Percentiles rank a stretch among this genome's conserved stretches.
phyloP scores from a whole-genome alignment of 352 stramenopile genomes.

The Thraustotheca clavata region DNA sequence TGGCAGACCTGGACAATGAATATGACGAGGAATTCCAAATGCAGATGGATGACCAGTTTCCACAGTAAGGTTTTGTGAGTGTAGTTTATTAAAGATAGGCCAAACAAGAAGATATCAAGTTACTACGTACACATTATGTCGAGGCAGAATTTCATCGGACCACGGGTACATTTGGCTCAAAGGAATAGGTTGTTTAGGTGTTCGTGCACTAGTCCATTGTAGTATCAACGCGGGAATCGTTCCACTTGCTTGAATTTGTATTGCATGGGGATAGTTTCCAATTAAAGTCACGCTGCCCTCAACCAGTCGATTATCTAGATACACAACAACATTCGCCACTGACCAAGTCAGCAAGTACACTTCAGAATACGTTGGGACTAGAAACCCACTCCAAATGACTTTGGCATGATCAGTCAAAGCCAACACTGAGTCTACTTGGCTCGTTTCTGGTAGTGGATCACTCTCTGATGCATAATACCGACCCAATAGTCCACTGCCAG shows the following conservation, averaged over 20 bases:
- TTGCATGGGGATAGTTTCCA: neutral
- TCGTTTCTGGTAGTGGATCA: neutral
- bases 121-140: neutral
- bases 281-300: neutral
- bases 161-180: neutral
- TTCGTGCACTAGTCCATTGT: neutral
- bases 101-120: neutral
- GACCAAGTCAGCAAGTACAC: neutral
- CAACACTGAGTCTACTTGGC: neutral
- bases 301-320: neutral
- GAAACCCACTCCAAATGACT: slow-evolving; percentile 16
- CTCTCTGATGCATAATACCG: slow-evolving; percentile 29
- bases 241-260: neutral
- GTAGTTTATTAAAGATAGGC: slow-evolving; percentile 3
- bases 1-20: slow-evolving; percentile 15
- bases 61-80: too few relatives aligned
- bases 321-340: neutral
- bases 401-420: neutral
- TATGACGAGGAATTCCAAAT: too few relatives aligned
- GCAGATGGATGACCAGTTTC: too few relatives aligned
- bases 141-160: neutral
- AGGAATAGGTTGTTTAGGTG: neutral
- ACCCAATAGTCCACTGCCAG: slow-evolving; percentile 24
- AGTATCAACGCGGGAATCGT: neutral
- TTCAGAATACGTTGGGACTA: slow-evolving; percentile 10